Conservation (phyloP, 2,329 filamentous ascomycete genomes). For the Ophiosphaerella herpotricha region DNA sequence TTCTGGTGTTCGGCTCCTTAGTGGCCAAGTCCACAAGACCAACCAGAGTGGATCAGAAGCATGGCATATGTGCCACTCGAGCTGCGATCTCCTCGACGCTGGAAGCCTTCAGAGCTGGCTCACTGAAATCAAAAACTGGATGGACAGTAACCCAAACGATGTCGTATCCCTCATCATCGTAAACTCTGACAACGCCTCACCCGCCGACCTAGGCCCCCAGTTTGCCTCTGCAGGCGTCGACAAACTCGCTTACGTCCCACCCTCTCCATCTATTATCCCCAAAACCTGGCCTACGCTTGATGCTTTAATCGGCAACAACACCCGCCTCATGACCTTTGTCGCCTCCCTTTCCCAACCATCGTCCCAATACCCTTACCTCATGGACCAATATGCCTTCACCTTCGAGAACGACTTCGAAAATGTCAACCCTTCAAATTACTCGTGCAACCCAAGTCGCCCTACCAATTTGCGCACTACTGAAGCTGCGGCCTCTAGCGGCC, state of each 20-base stretch:
- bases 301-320: conserved; percentile 66
- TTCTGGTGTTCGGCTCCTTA: conserved; percentile 72
- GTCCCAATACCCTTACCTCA: conserved; percentile 59
- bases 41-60: conserved; percentile 43
- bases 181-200: conserved; percentile 66
- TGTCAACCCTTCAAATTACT: conserved; percentile 66
- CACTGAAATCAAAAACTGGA: conserved; percentile 66
- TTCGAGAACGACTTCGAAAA: conserved; percentile 77
- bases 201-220: conserved; percentile 59
- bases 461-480: conserved; percentile 51
- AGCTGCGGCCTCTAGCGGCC: conserved; percentile 59
- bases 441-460: conserved; percentile 73
- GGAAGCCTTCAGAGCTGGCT: conserved; percentile 70
- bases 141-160: conserved; percentile 71
- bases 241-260: conserved; percentile 59
- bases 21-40: conserved; percentile 71
- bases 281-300: conserved; percentile 73
- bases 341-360: conserved; percentile 52
- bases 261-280: conserved; percentile 52
- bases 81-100: conserved; percentile 70
- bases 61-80: conserved; percentile 72
- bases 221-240: conserved; percentile 59
- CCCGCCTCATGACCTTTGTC: conserved; percentile 71
- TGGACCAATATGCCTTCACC: conserved; percentile 67
- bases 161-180: conserved; percentile 76